Evolutionary conservation across 129 eudicot species (phyloP).

Genomic region (Escallonia rubra): DNA sequence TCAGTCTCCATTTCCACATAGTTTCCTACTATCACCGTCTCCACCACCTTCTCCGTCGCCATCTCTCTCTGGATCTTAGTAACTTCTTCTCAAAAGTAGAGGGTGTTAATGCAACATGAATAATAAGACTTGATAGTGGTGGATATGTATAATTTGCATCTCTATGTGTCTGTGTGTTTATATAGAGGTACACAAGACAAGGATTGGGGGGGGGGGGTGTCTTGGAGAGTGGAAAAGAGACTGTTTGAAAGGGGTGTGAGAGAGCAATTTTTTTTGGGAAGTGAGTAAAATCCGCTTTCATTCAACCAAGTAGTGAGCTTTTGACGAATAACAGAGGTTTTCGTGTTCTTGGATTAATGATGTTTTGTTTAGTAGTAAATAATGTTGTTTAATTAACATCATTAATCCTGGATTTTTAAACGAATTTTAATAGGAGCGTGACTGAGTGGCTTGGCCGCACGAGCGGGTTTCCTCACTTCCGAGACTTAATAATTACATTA

Average conservation of each 20-base stretch:
- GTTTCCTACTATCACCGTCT: conserved; percentile 80
- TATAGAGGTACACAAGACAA: conserved; percentile 9
- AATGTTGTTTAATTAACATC: background rate
- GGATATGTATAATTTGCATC: background rate
- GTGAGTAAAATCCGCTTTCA: background rate
- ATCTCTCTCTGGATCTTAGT: conserved; percentile 9
- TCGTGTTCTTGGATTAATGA: too few species aligned
- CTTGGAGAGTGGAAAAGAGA: background rate
- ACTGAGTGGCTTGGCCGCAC: conserved; percentile 14
- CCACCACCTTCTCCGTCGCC: conserved; percentile 59
- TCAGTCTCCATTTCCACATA: conserved; percentile 93
- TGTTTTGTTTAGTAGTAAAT: background rate
- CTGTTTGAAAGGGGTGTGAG: conserved; percentile 11
- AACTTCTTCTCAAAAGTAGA: background rate
- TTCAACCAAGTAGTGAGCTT: background rate
- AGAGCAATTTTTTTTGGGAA: conserved; percentile 4
- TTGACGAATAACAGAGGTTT: conserved; percentile 1
- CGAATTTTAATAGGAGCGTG: conserved; percentile 1
- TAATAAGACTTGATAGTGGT: conserved; percentile 4
- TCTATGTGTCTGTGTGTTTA: background rate
- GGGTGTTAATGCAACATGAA: conserved; percentile 11
- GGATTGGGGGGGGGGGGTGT: conserved; percentile 19
- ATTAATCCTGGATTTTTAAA: background rate
- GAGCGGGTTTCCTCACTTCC: conserved; percentile 10
- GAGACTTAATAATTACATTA: background rate